A percentile compares a stretch with the other conserved stretches of the same genome.
Evolutionary conservation across 768 basidiomycete species (phyloP).

Genomic region (Hypholoma sublateritium): DNA sequence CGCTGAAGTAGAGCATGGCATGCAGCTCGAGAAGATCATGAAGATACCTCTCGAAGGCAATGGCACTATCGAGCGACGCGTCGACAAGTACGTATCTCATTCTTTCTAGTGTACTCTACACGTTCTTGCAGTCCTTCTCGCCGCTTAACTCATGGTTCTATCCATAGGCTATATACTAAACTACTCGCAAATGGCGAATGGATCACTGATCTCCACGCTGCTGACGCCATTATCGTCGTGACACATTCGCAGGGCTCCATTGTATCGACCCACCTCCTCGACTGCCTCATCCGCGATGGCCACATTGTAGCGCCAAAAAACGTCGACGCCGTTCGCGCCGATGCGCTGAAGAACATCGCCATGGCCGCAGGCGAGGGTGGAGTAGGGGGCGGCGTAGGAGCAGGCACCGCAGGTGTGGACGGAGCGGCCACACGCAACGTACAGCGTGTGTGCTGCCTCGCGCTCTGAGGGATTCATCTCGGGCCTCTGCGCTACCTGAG

Average conservation of each 20-base stretch:
- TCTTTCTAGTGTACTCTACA: not conserved
- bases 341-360: too few relatives aligned
- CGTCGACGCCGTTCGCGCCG: too few relatives aligned
- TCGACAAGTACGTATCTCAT: slow-evolving; percentile 56
- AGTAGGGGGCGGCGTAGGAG: not conserved
- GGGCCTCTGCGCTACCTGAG: slow-evolving; percentile 79
- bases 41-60: slow-evolving; percentile 92
- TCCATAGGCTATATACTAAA: slow-evolving; percentile 65
- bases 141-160: too few relatives aligned
- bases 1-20: slow-evolving; percentile 60
- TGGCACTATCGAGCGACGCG: slow-evolving; percentile 82
- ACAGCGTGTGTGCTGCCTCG: slow-evolving; percentile 74
- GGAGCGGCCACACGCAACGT: slow-evolving; percentile 27
- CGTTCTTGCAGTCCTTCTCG: too few relatives aligned
- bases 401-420: slow-evolving; percentile 8
- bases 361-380: slow-evolving; percentile 28
- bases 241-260: not conserved
- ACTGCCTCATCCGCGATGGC: slow-evolving; percentile 65
- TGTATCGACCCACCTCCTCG: not conserved
- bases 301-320: slow-evolving; percentile 46
- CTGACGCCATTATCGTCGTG: not conserved
- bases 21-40: slow-evolving; percentile 71
- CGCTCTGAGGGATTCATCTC: slow-evolving; percentile 82
- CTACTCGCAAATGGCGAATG: slow-evolving; percentile 65
- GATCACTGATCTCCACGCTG: slow-evolving; percentile 53